Conservation (phyloP, 2,329 filamentous ascomycete genomes). For the Trichoderma oligosporum region DNA sequence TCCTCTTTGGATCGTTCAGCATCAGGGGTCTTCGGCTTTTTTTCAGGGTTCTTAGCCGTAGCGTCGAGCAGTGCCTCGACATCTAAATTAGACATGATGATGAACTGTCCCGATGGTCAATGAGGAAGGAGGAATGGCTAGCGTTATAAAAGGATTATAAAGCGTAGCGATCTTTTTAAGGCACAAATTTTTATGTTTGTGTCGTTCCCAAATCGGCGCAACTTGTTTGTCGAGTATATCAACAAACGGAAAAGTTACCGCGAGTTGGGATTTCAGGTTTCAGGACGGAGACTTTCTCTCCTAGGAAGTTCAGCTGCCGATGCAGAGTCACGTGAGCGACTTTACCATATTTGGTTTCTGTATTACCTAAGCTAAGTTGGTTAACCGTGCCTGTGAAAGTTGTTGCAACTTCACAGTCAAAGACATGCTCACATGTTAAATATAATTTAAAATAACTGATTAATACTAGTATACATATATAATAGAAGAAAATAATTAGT, state of each 20-base stretch:
- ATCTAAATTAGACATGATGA: slow-evolving; percentile 55
- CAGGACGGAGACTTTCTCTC: slow-evolving; percentile 6
- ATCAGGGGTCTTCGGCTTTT: slow-evolving; percentile 43
- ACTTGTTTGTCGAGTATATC: neutral
- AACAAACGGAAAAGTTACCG: neutral
- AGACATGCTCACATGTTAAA: too few species aligned
- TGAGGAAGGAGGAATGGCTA: neutral
- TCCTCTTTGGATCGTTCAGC: slow-evolving; percentile 51
- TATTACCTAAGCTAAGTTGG: neutral
- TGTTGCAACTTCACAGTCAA: too few species aligned
- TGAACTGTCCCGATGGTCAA: slow-evolving; percentile 19
- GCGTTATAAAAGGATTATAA: neutral
- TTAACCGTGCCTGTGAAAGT: neutral
- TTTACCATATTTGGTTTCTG: neutral
- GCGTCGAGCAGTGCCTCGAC: slow-evolving; percentile 90
- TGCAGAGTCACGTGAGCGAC: slow-evolving; percentile 1
- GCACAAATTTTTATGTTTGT: neutral
- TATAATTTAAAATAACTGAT: neutral
- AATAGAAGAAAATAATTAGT: neutral
- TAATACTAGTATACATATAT: too few species aligned
- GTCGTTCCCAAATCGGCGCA: neutral
- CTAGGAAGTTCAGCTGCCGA: neutral
- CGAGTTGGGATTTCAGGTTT: slow-evolving; percentile 9
- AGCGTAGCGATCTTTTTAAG: neutral
- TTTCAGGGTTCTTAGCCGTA: slow-evolving; percentile 61